Base-by-base conservation (phyloP, 345 rosid species). In the Cardamine occulta region DNA sequence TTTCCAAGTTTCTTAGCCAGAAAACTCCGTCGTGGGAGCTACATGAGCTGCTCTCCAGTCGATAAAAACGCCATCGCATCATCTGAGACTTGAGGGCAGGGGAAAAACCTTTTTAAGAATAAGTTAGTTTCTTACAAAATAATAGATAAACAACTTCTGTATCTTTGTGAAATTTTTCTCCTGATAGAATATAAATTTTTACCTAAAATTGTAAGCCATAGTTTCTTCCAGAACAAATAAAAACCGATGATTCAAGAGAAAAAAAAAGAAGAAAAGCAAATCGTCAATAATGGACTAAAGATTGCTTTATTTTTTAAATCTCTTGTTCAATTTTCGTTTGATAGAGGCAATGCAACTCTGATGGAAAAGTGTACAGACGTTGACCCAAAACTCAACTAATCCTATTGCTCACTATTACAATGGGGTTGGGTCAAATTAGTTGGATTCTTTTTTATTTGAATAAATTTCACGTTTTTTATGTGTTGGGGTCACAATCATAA, bases 11-110 rank as follows among this genome's bases (percentile, higher is more conserved):
- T 81, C 78, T 80, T 80, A 90, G 97, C 88, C 57, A 40, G 57
- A 84, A 66, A 26, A 73, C 73, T 39, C 97, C 98, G 23, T 80
- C 70, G 32, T 93, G 96, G 93, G 88, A 70, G 44, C 11, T 18
- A 1, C 71, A 19, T 26, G 80, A 77, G 61, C 34, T 70, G 4
- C 72, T 63, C 11, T 70, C 80, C 29, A 53, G 59, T 24, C 42
- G 63, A 40, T 70, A 42, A 61, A 61, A 62, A 55, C 39, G 3
- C 8, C 10, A 31, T 61, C 2, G 37, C 73, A 44, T 55, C 2
- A 18, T 24, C 7, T 42, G 58, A 67, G 26, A 59, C 75, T 32
- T 60, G 49, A 47, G 32, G 32, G 23, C 6, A 29, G 61, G 59
- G 58, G 34, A 13, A 9, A 8, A 42, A 42, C 17, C n/a, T 42